phyloP scores from a whole-genome alignment of 306 rosid genomes.

The Ammopiptanthus mongolicus region DNA sequence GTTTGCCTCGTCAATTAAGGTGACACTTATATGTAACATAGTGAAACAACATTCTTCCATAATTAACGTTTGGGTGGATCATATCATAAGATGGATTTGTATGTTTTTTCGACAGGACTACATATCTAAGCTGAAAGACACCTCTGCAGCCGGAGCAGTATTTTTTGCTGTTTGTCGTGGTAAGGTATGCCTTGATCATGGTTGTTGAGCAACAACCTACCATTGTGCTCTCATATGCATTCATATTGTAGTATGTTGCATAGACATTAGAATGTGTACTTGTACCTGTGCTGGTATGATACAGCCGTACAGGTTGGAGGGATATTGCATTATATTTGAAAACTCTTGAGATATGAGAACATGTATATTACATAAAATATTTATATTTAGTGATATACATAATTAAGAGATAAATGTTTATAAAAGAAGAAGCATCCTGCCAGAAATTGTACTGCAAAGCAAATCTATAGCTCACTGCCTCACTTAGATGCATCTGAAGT shows the following conservation, averaged over 20 bases:
- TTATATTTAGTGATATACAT: neutral
- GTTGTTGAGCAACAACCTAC: neutral
- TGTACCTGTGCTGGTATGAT: constrained; percentile 1
- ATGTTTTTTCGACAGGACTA: constrained; percentile 63
- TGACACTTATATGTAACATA: constrained; percentile 23
- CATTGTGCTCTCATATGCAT: constrained; percentile 12
- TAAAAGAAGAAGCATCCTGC: neutral
- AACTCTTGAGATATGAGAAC: neutral
- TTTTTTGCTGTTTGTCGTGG: constrained; percentile 97
- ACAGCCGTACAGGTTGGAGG: neutral
- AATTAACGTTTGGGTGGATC: neutral
- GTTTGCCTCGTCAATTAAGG: constrained; percentile 82
- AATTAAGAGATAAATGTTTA: neutral
- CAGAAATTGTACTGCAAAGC: constrained; percentile 15
- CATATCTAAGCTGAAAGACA: constrained; percentile 72
- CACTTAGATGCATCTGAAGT: constrained; percentile 1
- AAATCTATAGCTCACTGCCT: constrained; percentile 7
- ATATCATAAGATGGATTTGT: constrained; percentile 13
- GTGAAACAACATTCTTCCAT: constrained; percentile 13
- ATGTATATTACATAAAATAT: neutral
- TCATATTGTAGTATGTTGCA: constrained; percentile 1
- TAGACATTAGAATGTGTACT: neutral
- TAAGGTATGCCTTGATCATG: constrained; percentile 55
- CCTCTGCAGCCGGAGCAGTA: constrained; percentile 81
- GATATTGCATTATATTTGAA: neutral